Base-by-base conservation (phyloP, 2,329 filamentous ascomycete genomes). In the Huntiella decipiens region DNA sequence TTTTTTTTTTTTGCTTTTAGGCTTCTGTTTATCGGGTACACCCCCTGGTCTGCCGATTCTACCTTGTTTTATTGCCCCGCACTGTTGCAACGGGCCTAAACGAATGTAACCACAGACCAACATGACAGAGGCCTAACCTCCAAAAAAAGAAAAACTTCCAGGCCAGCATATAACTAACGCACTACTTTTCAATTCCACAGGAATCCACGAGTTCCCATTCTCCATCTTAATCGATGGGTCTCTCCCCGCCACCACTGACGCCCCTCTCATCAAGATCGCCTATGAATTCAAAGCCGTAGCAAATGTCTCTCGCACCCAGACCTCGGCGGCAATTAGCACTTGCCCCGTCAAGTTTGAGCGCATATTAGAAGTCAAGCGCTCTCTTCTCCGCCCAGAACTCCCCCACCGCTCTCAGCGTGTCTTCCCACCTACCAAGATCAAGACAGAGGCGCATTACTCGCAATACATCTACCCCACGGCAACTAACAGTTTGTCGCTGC, bases 351-450 rank as follows among this genome's bases (percentile, higher is more conserved):
- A 70, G 53, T 73, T 84, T 55, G 71, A 74, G 51, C 74, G 77
- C 55, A 71, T 72, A 7, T 66, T 96, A 38, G 68, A 77, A 46
- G 72, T 96, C 53, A 79, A 79, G 64, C 82, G 88, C 51, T 82
- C 86, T 32, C 74, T 96, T 19, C 70, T 64, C 5, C 63, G 80
- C 45, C 75, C 83, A 2, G 82, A 85, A 42, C 70, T 73, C 45
- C 85, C 92, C 51, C 88, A 92, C 63, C 79, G 87, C 62, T 92
- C 83, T 12, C 78, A 94, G 51, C 84, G 88, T 56, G 82, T 96
- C 57, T 98, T 98, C 63, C 91, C 88, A 41, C 88, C 91, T 0
- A 98, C 91, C 53, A 91, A 93, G 63, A 79, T 98, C 56, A 87
- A 84, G 53, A 82, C 85, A 49, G 79, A 78, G 56, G 81, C 91